Conservation (phyloP, 169 alveolate species). For the Babesia sp. region DNA sequence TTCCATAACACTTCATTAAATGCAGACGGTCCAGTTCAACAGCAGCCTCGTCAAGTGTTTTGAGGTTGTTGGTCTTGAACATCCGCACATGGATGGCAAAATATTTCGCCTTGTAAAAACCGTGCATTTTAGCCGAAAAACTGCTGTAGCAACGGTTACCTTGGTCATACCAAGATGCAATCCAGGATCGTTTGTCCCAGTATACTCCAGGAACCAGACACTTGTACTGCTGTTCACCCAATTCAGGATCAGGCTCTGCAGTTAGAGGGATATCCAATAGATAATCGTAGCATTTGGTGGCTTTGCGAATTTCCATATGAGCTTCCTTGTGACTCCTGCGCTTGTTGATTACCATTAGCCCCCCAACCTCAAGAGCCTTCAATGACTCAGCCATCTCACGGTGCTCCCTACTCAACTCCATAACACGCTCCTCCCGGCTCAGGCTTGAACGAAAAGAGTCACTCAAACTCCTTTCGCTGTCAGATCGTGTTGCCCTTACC, state of each 20-base stretch:
- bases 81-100: conserved; percentile 82
- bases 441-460: not conserved
- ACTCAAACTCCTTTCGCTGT: not conserved
- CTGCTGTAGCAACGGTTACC: conserved; percentile 79
- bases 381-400: conserved; percentile 5
- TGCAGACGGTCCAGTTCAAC: conserved; percentile 25
- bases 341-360: conserved; percentile 28
- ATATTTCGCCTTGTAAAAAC: conserved; percentile 79
- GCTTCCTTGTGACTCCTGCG: conserved; percentile 30
- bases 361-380: conserved; percentile 50
- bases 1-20: conserved; percentile 35
- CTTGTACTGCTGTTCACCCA: conserved; percentile 39
- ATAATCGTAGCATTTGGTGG: conserved; percentile 76
- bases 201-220: conserved; percentile 76
- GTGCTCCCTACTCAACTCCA: not conserved
- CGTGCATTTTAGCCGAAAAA: conserved; percentile 82
- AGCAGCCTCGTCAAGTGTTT: conserved; percentile 43
- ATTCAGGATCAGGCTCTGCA: conserved; percentile 71
- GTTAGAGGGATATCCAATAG: conserved; percentile 70
- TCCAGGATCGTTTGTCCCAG: conserved; percentile 87
- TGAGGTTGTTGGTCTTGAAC: conserved; percentile 60
- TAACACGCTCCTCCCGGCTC: not conserved
- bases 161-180: conserved; percentile 83
- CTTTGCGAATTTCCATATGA: conserved; percentile 31
- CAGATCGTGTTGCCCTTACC: not conserved